Conservation (phyloP, 352 stramenopile species). For the Globisporangium cederbergense region DNA sequence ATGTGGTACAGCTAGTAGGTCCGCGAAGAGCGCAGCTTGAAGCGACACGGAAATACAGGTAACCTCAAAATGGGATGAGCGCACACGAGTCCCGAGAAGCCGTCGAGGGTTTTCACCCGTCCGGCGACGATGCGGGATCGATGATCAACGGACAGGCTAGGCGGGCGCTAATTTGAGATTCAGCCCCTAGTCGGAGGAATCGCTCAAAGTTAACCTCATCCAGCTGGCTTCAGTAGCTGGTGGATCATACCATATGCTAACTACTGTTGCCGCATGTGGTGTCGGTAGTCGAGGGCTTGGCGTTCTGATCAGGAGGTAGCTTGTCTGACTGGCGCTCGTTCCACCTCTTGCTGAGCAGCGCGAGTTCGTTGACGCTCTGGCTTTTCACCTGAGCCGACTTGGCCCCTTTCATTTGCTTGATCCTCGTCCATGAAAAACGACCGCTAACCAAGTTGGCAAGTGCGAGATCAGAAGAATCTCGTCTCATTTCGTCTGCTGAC, state of each 20-base stretch:
- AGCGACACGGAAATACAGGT: too few relatives aligned
- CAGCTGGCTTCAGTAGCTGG: too few relatives aligned
- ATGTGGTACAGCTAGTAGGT: too few relatives aligned
- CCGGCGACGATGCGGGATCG: slow-evolving; percentile 1
- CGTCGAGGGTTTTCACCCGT: slow-evolving; percentile 17
- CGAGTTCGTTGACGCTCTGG: neutral
- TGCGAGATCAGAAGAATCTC: neutral
- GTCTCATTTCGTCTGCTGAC: neutral
- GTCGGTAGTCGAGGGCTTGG: neutral
- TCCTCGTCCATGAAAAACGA: neutral
- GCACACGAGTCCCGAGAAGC: slow-evolving; percentile 11
- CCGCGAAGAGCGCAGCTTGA: too few relatives aligned
- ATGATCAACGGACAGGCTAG: too few relatives aligned
- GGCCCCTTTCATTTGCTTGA: too few relatives aligned
- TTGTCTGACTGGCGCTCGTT: neutral
- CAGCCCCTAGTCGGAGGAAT: slow-evolving; percentile 9
- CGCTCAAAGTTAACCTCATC: too few relatives aligned
- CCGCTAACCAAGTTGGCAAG: neutral
- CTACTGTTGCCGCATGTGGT: too few relatives aligned
- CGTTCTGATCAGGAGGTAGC: neutral
- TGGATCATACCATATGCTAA: too few relatives aligned
- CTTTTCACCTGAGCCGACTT: neutral
- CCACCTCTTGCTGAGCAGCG: neutral
- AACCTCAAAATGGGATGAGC: slow-evolving; percentile 7
- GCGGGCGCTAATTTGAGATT: slow-evolving; percentile 10